These are phyloP conservation scores for Phyllosticta ampelicida DNA, from an alignment of 2,329 filamentous ascomycete genomes.

Conservation along the genomic window DNA sequence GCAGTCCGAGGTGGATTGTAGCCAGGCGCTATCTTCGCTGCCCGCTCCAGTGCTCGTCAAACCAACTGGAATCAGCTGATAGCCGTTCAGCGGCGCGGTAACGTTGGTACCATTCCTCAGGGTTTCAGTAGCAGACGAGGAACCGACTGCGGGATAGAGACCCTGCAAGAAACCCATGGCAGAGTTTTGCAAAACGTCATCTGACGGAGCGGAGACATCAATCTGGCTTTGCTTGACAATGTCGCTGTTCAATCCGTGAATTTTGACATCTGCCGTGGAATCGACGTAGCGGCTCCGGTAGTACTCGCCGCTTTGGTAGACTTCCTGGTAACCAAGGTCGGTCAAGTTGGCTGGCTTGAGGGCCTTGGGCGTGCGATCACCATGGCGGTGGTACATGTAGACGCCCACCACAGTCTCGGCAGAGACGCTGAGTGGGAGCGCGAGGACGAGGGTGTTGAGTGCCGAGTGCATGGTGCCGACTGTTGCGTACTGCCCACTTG, in stretches of 20 bases:
- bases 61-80: conserved; percentile 72
- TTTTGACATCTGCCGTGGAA: conserved; percentile 46
- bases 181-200: conserved; percentile 70
- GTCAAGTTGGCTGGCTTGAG: conserved; percentile 63
- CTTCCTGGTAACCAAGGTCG: conserved; percentile 65
- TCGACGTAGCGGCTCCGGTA: conserved; percentile 68
- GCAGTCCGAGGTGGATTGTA: conserved; percentile 48
- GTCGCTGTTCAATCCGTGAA: conserved; percentile 56
- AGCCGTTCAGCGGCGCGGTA: conserved; percentile 61
- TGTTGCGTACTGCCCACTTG: background rate
- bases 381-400: conserved; percentile 84
- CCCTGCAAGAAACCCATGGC: conserved; percentile 73
- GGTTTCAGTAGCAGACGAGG: conserved; percentile 41
- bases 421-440: conserved; percentile 19
- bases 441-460: conserved; percentile 17
- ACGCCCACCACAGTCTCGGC: conserved; percentile 65
- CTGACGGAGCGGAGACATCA: conserved; percentile 57
- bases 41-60: conserved; percentile 48
- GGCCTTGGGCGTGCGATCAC: conserved; percentile 73
- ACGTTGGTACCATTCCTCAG: conserved; percentile 61
- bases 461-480: conserved; percentile 19
- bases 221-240: conserved; percentile 61
- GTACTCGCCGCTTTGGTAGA: conserved; percentile 61
- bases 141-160: conserved; percentile 68
- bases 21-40: conserved; percentile 46